Evolutionary conservation across 2,329 filamentous ascomycete species (phyloP), one percentile per base, ranked within the genome.

Genomic region (Pseudogymnoascus destructans): DNA sequence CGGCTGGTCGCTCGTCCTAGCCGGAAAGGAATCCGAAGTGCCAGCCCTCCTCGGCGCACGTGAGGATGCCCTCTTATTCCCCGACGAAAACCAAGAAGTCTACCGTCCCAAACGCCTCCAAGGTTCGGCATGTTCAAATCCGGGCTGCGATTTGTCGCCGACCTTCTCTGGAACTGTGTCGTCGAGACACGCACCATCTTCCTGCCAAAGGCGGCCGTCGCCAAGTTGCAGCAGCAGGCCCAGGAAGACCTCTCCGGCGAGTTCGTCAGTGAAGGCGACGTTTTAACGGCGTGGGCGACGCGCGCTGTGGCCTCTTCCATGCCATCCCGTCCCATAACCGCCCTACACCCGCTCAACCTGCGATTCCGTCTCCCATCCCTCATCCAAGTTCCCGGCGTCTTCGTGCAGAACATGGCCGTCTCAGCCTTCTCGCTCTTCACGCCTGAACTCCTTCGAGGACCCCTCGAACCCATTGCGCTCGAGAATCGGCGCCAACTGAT

Each of bases 181-280:
- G 46, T 68, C 17, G 70, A 75, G 59, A 66, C 66, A 3, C 71
- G 71, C 27, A 67, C 70, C 1, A 61, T 78, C 11, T 75, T 67
- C 64, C 60, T 78, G 1, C 72, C 75, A 0, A 66, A 61, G 2
- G 23, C 56, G 5, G 67, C 65, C 23, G 52, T 76, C 1, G 57
- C 60, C 1, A 38, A 59, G 2, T 58, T 77, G 36, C 70, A 67
- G 3, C 55, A 64, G 1, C 65, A 63, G 25, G 71, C 72, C 23
- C 60, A 67, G 38, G 62, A 65, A 5, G 71, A 73, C 19, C 59
- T 70, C 23, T 49, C 57, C 1, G 55, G 55, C 1, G 40, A 56
- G 1, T 77, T 75, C 57, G 40, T 78, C 27, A 77, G 73, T 60
- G 74, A 77, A n/a, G 70, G 72, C 17, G 75, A 79, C 57, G 65